These are phyloP conservation scores for Castanea crenata DNA, from an alignment of 306 rosid species.

Conservation along the genomic window DNA sequence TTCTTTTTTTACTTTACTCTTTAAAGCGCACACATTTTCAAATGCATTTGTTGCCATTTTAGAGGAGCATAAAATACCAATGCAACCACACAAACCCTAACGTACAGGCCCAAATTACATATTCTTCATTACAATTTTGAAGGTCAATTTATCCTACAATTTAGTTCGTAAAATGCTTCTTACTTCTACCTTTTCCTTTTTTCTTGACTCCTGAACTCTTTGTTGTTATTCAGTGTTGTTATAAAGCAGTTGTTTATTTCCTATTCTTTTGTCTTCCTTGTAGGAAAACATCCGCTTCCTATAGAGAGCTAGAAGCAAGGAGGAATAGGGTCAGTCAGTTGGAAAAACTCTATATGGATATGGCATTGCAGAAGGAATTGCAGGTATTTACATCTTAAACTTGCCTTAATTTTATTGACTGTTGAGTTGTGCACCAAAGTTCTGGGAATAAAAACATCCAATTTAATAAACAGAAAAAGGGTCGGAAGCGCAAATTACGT, in stretches of 20 bases:
- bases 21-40: neutral
- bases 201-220: neutral
- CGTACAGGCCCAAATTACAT: neutral
- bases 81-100: neutral
- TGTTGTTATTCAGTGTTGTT: neutral
- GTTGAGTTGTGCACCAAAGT: slow-evolving; percentile 1
- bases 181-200: too few species aligned
- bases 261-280: neutral
- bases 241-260: neutral
- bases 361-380: slow-evolving; percentile 72
- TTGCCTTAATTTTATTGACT: neutral
- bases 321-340: slow-evolving; percentile 50
- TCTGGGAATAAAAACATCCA: neutral
- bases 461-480: slow-evolving; percentile 43
- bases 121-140: too few species aligned
- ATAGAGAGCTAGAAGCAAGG: slow-evolving; percentile 67
- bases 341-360: slow-evolving; percentile 70
- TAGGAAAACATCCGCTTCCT: slow-evolving; percentile 63
- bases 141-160: too few species aligned
- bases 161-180: too few species aligned
- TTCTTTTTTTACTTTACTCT: neutral
- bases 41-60: neutral
- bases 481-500: slow-evolving; percentile 69
- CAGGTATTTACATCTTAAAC: slow-evolving; percentile 45
- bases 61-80: neutral